Percentiles rank a stretch among this genome's conserved stretches.
Conservation (phyloP, 352 stramenopile species). For the Phytopythium cucurbitacearum region DNA sequence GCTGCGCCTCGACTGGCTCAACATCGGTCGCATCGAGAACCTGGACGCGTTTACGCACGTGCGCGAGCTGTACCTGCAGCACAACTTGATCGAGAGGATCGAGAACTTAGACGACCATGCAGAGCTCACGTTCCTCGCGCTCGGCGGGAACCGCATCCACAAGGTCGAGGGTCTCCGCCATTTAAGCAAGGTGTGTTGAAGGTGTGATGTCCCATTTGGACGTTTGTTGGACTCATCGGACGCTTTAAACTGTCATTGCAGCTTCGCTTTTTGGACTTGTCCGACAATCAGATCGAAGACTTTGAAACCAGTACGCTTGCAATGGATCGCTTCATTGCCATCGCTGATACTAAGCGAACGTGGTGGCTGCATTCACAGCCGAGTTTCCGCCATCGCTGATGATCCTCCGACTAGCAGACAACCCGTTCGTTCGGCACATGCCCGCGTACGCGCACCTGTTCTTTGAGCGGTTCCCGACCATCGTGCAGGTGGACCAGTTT, state of each 20-base stretch:
- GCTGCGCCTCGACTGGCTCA: conserved; percentile 68
- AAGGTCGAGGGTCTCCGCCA: conserved; percentile 55
- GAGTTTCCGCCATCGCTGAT: conserved; percentile 58
- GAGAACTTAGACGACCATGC: conserved; percentile 59
- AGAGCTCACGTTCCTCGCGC: conserved; percentile 54
- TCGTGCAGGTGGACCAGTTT: conserved; percentile 55
- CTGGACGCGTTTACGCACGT: conserved; percentile 71
- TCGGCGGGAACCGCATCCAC: conserved; percentile 61
- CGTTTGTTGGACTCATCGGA: neutral
- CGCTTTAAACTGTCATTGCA: conserved; percentile 9
- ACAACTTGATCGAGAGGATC: conserved; percentile 62
- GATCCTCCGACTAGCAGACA: conserved; percentile 45
- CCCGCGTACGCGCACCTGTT: conserved; percentile 52
- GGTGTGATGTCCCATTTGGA: conserved; percentile 1
- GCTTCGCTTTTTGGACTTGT: conserved; percentile 76
- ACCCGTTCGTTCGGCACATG: conserved; percentile 54
- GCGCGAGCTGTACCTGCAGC: conserved; percentile 73
- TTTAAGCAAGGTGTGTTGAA: conserved; percentile 34
- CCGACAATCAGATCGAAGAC: conserved; percentile 70
- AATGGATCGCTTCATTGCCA: neutral
- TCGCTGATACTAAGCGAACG: too few relatives aligned
- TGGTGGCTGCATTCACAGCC: neutral
- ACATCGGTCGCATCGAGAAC: conserved; percentile 69
- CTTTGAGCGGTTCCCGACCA: conserved; percentile 57
- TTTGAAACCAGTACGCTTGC: conserved; percentile 40